Conservation (phyloP, 2,329 filamentous ascomycete species). For the Sporothrix inflata region DNA sequence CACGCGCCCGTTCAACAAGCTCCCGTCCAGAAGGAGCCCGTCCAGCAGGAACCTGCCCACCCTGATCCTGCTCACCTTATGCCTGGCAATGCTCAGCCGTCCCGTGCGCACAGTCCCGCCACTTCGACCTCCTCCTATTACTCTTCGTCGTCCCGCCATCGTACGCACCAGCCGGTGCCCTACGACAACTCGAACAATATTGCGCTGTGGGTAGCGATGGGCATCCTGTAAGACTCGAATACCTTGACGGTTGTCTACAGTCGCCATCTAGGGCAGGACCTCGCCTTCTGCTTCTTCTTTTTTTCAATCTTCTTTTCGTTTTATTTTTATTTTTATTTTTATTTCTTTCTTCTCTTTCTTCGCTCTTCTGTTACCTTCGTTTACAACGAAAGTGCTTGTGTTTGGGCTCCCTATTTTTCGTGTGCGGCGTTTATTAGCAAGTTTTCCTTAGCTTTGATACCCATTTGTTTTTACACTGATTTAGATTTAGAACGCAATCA, state of each 20-base stretch:
- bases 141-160: too few species aligned
- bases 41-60: background rate
- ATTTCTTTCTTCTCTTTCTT: background rate
- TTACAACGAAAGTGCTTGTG: background rate
- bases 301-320: background rate
- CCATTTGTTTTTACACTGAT: background rate
- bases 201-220: too few species aligned
- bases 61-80: too few species aligned
- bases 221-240: too few species aligned
- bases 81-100: too few species aligned
- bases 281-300: background rate
- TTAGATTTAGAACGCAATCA: too few species aligned
- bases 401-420: background rate
- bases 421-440: background rate
- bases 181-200: too few species aligned
- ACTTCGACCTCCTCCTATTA: too few species aligned
- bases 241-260: too few species aligned
- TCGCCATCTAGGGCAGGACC: too few species aligned
- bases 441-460: background rate
- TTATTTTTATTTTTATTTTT: background rate
- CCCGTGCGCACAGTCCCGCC: too few species aligned
- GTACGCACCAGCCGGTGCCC: too few species aligned
- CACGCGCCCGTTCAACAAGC: background rate
- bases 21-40: background rate
- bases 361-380: background rate